A percentile compares a stretch with the other conserved stretches of the same genome.
Conservation (phyloP, 1,284 basidiomycete genomes). For the Sanghuangporus baumii region DNA sequence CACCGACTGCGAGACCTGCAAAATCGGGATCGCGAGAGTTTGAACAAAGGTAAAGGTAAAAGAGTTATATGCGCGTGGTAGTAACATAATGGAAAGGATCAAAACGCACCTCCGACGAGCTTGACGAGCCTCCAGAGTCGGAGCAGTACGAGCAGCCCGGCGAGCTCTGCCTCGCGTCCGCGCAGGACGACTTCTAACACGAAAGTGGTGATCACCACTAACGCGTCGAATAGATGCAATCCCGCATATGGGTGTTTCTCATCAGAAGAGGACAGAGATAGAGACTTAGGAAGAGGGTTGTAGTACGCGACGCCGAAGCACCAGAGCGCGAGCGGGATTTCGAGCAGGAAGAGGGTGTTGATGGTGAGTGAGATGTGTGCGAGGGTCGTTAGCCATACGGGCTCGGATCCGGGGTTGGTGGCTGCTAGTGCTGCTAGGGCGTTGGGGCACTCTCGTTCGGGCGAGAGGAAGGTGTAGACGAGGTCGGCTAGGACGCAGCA, state of each 20-base stretch:
- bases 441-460: slow-evolving; percentile 34
- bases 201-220: slow-evolving; percentile 67
- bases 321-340: slow-evolving; percentile 67
- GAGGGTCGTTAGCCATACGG: slow-evolving; percentile 58
- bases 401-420: too few species aligned
- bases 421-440: too few species aligned
- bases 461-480: slow-evolving; percentile 56
- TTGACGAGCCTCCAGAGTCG: slow-evolving; percentile 77
- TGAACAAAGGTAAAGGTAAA: background rate
- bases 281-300: slow-evolving; percentile 38
- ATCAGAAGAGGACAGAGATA: background rate
- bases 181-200: slow-evolving; percentile 61
- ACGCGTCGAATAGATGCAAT: slow-evolving; percentile 68
- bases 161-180: slow-evolving; percentile 64
- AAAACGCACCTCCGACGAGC: slow-evolving; percentile 60
- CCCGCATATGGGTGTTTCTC: slow-evolving; percentile 42
- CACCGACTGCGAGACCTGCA: slow-evolving; percentile 61
- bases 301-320: slow-evolving; percentile 55
- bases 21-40: background rate
- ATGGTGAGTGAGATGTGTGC: slow-evolving; percentile 60
- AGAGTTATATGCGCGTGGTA: background rate
- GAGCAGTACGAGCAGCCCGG: slow-evolving; percentile 60
- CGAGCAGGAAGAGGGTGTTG: slow-evolving; percentile 64
- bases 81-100: background rate
- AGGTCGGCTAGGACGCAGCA: slow-evolving; percentile 64